Conservation (phyloP, 2,329 filamentous ascomycete genomes). For the Penicillium sp. region DNA sequence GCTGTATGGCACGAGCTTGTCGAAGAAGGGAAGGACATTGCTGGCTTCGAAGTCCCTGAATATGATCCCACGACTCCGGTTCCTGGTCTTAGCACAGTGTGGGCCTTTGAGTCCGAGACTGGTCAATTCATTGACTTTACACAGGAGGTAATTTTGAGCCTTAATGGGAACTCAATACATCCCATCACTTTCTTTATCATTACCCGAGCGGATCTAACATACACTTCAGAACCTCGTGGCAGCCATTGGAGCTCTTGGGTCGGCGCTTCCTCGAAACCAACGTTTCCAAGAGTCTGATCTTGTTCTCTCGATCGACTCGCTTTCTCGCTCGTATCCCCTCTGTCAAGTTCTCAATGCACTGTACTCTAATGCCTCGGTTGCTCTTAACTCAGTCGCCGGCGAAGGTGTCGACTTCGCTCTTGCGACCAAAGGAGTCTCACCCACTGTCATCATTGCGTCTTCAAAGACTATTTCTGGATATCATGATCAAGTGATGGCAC, state of each 20-base stretch:
- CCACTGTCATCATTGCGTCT: conserved; percentile 75
- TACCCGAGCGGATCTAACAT: not conserved
- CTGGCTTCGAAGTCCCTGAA: conserved; percentile 59
- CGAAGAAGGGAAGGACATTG: conserved; percentile 57
- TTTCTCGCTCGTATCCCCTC: conserved; percentile 73
- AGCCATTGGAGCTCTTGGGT: conserved; percentile 71
- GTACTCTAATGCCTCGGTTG: conserved; percentile 76
- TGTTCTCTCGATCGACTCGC: conserved; percentile 75
- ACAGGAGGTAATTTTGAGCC: conserved; percentile 47
- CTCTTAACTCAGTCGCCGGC: conserved; percentile 81
- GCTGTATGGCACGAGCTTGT: conserved; percentile 91
- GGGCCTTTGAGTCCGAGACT: conserved; percentile 36
- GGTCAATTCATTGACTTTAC: conserved; percentile 77
- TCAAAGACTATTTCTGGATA: conserved; percentile 65
- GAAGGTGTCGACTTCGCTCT: conserved; percentile 63
- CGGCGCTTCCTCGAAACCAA: conserved; percentile 67
- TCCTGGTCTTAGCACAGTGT: conserved; percentile 41
- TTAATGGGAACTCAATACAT: no score
- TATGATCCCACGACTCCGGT: conserved; percentile 49
- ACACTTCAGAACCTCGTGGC: conserved; percentile 66
- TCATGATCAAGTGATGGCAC: conserved; percentile 56
- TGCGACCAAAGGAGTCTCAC: conserved; percentile 67
- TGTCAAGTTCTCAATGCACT: conserved; percentile 75
- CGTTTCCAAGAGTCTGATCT: conserved; percentile 69
- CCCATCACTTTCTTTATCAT: no score